Percentiles rank a stretch among this genome's conserved stretches.
Conservation (phyloP, 1,284 basidiomycete species). For the Lentinus polychrous region DNA sequence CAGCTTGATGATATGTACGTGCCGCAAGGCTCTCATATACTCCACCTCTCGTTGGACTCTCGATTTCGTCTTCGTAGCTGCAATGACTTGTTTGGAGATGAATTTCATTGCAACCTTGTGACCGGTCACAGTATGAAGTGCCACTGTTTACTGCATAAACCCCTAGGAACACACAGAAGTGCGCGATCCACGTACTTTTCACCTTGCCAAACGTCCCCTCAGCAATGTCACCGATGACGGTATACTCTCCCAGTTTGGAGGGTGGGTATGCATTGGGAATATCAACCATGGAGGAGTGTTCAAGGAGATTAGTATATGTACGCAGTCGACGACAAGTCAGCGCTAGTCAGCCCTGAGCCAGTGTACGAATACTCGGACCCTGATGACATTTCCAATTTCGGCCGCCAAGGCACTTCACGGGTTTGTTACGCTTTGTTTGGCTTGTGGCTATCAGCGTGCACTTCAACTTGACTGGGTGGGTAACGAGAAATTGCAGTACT, state of each 20-base stretch:
- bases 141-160: slow-evolving; percentile 51
- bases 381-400: too few species aligned
- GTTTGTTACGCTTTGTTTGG: too few species aligned
- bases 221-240: slow-evolving; percentile 68
- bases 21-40: slow-evolving; percentile 86
- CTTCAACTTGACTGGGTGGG: too few species aligned
- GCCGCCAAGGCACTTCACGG: too few species aligned
- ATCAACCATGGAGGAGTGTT: neutral
- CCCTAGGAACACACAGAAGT: slow-evolving; percentile 10
- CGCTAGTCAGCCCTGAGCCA: neutral
- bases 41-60: slow-evolving; percentile 94
- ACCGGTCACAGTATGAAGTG: slow-evolving; percentile 89
- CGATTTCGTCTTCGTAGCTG: slow-evolving; percentile 85
- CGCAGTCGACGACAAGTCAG: neutral
- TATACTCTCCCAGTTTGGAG: slow-evolving; percentile 75
- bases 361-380: too few species aligned
- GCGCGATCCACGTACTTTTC: slow-evolving; percentile 66
- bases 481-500: too few species aligned
- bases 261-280: slow-evolving; percentile 30
- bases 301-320: too few species aligned
- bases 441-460: too few species aligned
- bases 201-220: slow-evolving; percentile 97
- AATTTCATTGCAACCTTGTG: slow-evolving; percentile 98
- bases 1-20: slow-evolving; percentile 96
- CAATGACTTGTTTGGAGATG: slow-evolving; percentile 92